Base-by-base conservation (phyloP, 2,329 filamentous ascomycete species). In the Fusarium papillatum region DNA sequence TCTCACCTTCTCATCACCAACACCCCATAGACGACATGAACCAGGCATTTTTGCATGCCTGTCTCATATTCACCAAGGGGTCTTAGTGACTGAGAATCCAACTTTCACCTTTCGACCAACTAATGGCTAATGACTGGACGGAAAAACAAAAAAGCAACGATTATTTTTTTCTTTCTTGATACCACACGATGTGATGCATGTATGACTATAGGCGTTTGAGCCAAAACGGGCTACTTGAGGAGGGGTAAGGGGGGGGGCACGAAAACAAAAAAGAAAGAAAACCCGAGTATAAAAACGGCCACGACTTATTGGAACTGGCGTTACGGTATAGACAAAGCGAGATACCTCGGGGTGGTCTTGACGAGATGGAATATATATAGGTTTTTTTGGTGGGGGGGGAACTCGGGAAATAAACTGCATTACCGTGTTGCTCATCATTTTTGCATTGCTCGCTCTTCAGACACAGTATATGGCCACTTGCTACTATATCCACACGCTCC, bases 1-100 rank as follows among this genome's bases (percentile, higher is more conserved):
- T 87, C 87, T 9, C 85, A 87, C 55, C 84, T 88, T 46, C 81
- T 89, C 39, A 82, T 88, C 29, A 85, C 85, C 10, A 83, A 82
- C 70, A 64, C 75, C 29, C 78, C 72, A 29, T 80, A 68, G 55
- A 39, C 31, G 41, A 39, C 14, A 24, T 24, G 29, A 22, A 7
- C 17, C 48, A 53, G 16, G 17, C 11, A 9, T 53, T 29, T 53
- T 29, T 53, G 10, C 48, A 19, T 3, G 3, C 48, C 16, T 53
- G 3, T 7, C 48, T 53, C 48, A 29, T 53, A 4, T 19, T 53
- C 48, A 4, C 48, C 24, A 29, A 53, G 24, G 48, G 48, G 17
- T 29, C 48, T 29, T 13, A 22, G 43, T 48, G 22, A 24, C 24
- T 29, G 46, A 17, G 38, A 22, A 55, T 29, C 66, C 36, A 36